A percentile compares a stretch with the other conserved stretches of the same genome.
Conservation (phyloP, 1,284 basidiomycete species). For the Ganoderma meredithae region DNA sequence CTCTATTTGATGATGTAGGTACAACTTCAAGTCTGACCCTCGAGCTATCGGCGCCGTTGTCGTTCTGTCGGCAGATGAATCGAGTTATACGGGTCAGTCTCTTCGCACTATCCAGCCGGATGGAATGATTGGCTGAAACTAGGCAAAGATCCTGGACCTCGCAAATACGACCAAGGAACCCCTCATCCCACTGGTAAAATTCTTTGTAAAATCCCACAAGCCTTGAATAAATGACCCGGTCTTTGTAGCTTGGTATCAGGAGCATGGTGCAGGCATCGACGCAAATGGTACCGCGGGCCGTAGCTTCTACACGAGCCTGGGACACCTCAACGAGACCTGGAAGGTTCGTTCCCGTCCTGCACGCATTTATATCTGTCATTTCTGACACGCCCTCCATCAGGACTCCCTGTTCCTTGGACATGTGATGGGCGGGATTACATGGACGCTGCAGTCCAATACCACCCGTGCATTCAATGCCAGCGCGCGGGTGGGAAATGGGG, state of each 20-base stretch:
- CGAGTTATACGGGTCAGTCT: constrained; percentile 61
- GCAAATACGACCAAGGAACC: constrained; percentile 62
- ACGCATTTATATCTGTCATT: background rate
- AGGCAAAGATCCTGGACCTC: constrained; percentile 53
- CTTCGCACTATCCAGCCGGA: background rate
- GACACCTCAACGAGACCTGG: constrained; percentile 79
- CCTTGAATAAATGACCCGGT: background rate
- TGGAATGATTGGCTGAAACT: background rate
- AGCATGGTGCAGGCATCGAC: constrained; percentile 65
- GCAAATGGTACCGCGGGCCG: constrained; percentile 63
- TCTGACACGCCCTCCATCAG: constrained; percentile 38
- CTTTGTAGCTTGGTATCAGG: constrained; percentile 78
- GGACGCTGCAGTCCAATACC: constrained; percentile 71
- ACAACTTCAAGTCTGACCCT: constrained; percentile 83
- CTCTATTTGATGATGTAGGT: constrained; percentile 48
- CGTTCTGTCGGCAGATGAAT: constrained; percentile 73
- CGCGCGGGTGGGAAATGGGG: constrained; percentile 38
- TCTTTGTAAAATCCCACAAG: constrained; percentile 3
- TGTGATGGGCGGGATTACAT: constrained; percentile 76
- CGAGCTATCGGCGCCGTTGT: constrained; percentile 70
- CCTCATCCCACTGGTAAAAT: constrained; percentile 68
- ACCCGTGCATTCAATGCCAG: constrained; percentile 60
- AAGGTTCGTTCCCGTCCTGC: constrained; percentile 47
- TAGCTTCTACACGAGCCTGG: constrained; percentile 83
- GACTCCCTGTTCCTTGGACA: constrained; percentile 72